Conservation (phyloP, 2,329 filamentous ascomycete species). For the Keithomyces neogunnii region DNA sequence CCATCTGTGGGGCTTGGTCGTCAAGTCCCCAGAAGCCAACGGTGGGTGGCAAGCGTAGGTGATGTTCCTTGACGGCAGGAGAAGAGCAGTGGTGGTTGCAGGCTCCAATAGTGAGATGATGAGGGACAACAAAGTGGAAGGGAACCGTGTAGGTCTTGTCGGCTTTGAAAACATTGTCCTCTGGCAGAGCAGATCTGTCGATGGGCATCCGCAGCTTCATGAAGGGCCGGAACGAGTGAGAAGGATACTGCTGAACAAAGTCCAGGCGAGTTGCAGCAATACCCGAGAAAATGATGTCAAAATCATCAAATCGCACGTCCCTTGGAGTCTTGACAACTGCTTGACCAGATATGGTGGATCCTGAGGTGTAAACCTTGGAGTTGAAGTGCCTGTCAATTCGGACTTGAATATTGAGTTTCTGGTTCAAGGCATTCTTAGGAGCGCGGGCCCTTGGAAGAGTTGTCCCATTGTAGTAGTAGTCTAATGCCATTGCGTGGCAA, state of each 20-base stretch:
- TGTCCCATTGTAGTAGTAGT: neutral
- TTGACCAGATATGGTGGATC: constrained; percentile 40
- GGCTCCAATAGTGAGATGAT: constrained; percentile 46
- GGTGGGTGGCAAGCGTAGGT: constrained; percentile 45
- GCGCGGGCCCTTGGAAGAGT: neutral
- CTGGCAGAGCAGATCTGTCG: constrained; percentile 35
- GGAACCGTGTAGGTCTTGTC: constrained; percentile 41
- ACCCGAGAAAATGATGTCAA: constrained; percentile 47
- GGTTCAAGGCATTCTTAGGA: constrained; percentile 2
- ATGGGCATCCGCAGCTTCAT: constrained; percentile 50
- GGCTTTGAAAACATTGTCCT: constrained; percentile 37
- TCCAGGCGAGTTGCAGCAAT: constrained; percentile 42
- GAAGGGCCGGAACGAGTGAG: constrained; percentile 42
- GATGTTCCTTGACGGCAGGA: constrained; percentile 39
- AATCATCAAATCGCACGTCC: constrained; percentile 39
- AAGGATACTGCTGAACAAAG: constrained; percentile 38
- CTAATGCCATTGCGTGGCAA: constrained; percentile 1
- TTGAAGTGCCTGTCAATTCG: constrained; percentile 44
- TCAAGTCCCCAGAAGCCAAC: constrained; percentile 44
- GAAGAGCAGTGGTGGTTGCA: constrained; percentile 42
- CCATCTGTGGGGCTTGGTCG: constrained; percentile 47
- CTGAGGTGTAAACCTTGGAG: constrained; percentile 48
- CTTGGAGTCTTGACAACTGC: constrained; percentile 35
- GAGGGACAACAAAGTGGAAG: constrained; percentile 53
- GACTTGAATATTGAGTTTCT: constrained; percentile 30